Evolutionary conservation across 2,329 filamentous ascomycete genomes (phyloP), one percentile per base, ranked within the genome.

Genomic region (Xylaria sp.): DNA sequence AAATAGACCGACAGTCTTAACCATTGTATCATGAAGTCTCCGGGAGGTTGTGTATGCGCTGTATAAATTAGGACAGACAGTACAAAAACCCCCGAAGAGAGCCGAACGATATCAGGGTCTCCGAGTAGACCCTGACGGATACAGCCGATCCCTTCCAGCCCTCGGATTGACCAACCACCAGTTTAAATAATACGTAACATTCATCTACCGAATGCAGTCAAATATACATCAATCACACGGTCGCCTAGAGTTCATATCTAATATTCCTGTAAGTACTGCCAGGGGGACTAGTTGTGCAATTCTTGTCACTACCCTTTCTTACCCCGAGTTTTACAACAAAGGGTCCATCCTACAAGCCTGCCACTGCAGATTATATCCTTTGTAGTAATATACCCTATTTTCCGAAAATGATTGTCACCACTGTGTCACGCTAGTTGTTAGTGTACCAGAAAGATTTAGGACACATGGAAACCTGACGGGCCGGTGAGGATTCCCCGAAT

Each of bases 401-500:
- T 26, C 59, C 38, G 38, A 53, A 26, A n/a, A 6, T 23, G 15
- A 42, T 13, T 49, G 28, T 28, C 28, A 20, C 17, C 6, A 33
- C 17, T 49, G 20, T 49, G 13, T 28, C 6, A 49, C 46, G 20
- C 46, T 49, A 49, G 13, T 49, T 13, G 15, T 6, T 53, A n/a
- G 49, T 33, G 31, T 56, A 38, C 51, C 15, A 53, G 9, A 15
- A 11, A 10, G 51, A n/a, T 23, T 23, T 17, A 33, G 51, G 23
- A 15, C 10, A 53, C 3, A 17, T 15, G 17, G 33, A 38, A 36
- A 9, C 53, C 26, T 56, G 31, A 56, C 20, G 53, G 17, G 17
- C 28, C 53, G 53, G 53, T 59, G 48, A 56, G 54, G 64, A 69
- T 42, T 59, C 54, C 40, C 67, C 67, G 67, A 69, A 58, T 57